phyloP scores from a whole-genome alignment of 305 asterid species.

The Galium porrigens region DNA sequence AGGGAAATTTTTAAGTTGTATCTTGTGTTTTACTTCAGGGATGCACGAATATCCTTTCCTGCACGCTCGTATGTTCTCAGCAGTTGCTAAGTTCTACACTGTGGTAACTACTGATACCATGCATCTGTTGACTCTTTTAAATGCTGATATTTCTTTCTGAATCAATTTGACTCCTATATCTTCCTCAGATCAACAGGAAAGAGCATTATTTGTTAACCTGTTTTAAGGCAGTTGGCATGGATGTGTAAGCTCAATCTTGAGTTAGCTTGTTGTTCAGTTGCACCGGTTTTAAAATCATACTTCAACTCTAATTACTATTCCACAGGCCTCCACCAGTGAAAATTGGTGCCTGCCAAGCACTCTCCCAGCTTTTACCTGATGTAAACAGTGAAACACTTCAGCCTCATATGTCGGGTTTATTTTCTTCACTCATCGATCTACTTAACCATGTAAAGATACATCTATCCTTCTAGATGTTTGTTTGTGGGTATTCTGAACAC shows the following conservation, averaged over 20 bases:
- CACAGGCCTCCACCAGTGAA: conserved; percentile 80
- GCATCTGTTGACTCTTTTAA: conserved; percentile 11
- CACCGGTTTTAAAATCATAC: conserved; percentile 1
- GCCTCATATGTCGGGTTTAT: conserved; percentile 48
- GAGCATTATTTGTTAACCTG: conserved; percentile 68
- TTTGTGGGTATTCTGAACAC: neutral
- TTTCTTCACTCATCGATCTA: conserved; percentile 73
- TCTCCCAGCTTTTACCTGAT: conserved; percentile 73
- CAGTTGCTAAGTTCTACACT: conserved; percentile 67
- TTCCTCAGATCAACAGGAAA: conserved; percentile 53
- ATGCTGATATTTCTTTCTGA: neutral
- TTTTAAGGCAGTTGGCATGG: conserved; percentile 70
- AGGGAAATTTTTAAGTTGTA: conserved; percentile 11
- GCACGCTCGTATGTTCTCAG: conserved; percentile 74
- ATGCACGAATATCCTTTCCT: conserved; percentile 69
- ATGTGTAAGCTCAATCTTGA: conserved; percentile 44
- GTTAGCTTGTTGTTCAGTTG: neutral
- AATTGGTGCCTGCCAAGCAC: conserved; percentile 92
- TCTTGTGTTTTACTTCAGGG: conserved; percentile 35
- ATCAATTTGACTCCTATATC: conserved; percentile 11
- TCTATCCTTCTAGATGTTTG: conserved; percentile 10
- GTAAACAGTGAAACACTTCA: conserved; percentile 44
- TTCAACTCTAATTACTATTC: conserved; percentile 16
- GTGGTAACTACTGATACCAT: conserved; percentile 39
- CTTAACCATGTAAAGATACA: conserved; percentile 49